Conservation (phyloP, 225 moss, liverwort and hornwort species). For the Antitrichia curtipendula region DNA sequence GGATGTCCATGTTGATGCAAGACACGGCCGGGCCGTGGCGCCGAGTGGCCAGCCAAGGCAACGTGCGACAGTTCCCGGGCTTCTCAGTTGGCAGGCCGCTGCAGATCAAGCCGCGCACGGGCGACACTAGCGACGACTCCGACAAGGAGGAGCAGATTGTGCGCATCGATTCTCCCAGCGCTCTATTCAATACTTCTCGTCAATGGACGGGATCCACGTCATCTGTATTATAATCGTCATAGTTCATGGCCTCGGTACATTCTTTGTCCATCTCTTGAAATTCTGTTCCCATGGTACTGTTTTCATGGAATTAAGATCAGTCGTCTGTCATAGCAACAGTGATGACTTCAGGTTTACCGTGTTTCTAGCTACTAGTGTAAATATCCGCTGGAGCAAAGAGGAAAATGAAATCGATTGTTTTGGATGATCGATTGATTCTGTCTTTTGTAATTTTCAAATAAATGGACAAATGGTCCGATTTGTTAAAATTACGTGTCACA, state of each 20-base stretch:
- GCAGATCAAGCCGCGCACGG: conserved; percentile 6
- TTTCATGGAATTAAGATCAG: not conserved
- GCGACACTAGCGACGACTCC: conserved; percentile 64
- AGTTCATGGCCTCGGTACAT: not conserved
- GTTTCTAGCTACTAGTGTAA: not conserved
- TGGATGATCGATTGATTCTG: not conserved
- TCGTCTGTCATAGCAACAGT: not conserved
- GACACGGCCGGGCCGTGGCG: not conserved
- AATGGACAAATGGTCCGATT: not conserved
- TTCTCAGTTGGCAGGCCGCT: not conserved
- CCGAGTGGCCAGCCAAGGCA: conserved; percentile 27
- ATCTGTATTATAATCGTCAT: too few relatives aligned
- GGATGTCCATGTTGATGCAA: conserved; percentile 25
- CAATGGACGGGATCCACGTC: not conserved
- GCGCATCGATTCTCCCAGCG: conserved; percentile 68
- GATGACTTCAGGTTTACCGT: not conserved
- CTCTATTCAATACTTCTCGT: conserved; percentile 29
- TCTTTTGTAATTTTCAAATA: not conserved
- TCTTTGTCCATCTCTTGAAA: not conserved
- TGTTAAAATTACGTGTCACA: not conserved
- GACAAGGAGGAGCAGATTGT: conserved; percentile 81
- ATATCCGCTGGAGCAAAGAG: not conserved
- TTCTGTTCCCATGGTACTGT: not conserved
- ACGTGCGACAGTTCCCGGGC: not conserved
- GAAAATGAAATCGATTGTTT: not conserved